Percentiles rank a stretch among this genome's conserved stretches.
Conservation (phyloP, 176 grass and related monocot species). For the Cenchrus purpureus region DNA sequence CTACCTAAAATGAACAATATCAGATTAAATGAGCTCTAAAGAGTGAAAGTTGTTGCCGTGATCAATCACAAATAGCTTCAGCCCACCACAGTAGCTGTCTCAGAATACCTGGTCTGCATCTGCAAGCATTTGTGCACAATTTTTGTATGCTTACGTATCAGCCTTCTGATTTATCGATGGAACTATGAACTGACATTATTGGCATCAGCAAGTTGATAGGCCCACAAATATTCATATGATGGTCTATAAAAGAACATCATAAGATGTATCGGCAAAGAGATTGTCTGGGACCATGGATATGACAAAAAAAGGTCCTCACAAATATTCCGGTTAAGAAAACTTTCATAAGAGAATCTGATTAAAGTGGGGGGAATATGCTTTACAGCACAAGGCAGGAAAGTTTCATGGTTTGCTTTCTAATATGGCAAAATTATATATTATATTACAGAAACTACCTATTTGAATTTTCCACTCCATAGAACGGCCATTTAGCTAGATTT, state of each 20-base stretch:
- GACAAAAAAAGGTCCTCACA: not conserved
- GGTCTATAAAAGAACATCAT: not conserved
- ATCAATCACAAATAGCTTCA: slow-evolving; percentile 3
- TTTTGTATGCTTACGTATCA: slow-evolving; percentile 8
- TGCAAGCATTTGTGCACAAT: slow-evolving; percentile 10
- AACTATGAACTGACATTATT: not conserved
- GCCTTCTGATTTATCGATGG: not conserved
- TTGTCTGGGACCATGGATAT: not conserved
- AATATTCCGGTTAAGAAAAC: slow-evolving; percentile 23
- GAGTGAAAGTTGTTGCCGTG: not conserved
- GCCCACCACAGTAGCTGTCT: not conserved
- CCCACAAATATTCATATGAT: not conserved
- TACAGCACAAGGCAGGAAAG: not conserved
- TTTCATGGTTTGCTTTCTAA: not conserved
- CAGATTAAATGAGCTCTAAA: not conserved
- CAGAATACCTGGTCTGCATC: not conserved
- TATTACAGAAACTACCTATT: not conserved
- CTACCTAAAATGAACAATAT: not conserved
- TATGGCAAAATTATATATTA: not conserved
- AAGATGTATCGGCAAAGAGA: not conserved
- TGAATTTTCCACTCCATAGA: not conserved
- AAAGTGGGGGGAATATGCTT: not conserved
- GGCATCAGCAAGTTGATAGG: not conserved
- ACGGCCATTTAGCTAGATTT: not conserved
- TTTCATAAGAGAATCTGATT: not conserved